A percentile compares a stretch with the other conserved stretches of the same genome.
These are phyloP conservation scores for Ascochyta koolunga DNA, from an alignment of 2,329 filamentous ascomycete genomes.

Conservation along the genomic window DNA sequence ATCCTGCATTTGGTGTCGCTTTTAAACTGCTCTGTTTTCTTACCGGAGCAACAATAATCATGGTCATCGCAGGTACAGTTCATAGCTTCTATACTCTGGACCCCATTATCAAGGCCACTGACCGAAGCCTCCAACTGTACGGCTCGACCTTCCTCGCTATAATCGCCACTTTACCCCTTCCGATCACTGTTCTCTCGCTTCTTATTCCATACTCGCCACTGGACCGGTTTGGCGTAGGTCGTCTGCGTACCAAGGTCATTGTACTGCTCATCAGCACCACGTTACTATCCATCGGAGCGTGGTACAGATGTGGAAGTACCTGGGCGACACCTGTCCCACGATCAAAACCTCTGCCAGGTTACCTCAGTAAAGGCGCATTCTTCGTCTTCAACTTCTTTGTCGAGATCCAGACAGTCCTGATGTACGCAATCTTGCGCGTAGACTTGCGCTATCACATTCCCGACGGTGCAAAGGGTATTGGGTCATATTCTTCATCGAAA, in stretches of 20 bases:
- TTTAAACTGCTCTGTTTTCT: slow-evolving; percentile 66
- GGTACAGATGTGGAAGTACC: slow-evolving; percentile 67
- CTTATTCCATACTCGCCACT: slow-evolving; percentile 52
- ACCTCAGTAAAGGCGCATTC: slow-evolving; percentile 73
- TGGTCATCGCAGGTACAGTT: slow-evolving; percentile 69
- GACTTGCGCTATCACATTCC: slow-evolving; percentile 79
- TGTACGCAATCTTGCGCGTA: slow-evolving; percentile 71
- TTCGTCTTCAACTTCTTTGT: slow-evolving; percentile 80
- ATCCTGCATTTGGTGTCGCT: slow-evolving; percentile 54
- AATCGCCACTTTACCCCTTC: slow-evolving; percentile 70
- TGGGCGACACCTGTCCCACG: slow-evolving; percentile 57
- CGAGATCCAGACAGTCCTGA: slow-evolving; percentile 72
- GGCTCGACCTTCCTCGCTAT: slow-evolving; percentile 67
- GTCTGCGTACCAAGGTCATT: slow-evolving; percentile 68
- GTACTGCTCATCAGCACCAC: slow-evolving; percentile 65
- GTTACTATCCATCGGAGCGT: slow-evolving; percentile 71
- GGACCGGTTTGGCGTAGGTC: slow-evolving; percentile 70
- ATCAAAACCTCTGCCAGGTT: slow-evolving; percentile 68
- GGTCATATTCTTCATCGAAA: slow-evolving; percentile 25
- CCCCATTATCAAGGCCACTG: slow-evolving; percentile 54
- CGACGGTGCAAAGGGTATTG: slow-evolving; percentile 65
- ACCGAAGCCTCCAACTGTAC: slow-evolving; percentile 69
- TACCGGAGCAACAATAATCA: slow-evolving; percentile 65
- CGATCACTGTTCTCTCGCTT: slow-evolving; percentile 58
- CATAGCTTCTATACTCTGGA: slow-evolving; percentile 72